Evolutionary conservation across 805 yeast genomes (phyloP), one percentile per base, ranked within the genome.

Genomic region (Wickerhamiella lipophila): DNA sequence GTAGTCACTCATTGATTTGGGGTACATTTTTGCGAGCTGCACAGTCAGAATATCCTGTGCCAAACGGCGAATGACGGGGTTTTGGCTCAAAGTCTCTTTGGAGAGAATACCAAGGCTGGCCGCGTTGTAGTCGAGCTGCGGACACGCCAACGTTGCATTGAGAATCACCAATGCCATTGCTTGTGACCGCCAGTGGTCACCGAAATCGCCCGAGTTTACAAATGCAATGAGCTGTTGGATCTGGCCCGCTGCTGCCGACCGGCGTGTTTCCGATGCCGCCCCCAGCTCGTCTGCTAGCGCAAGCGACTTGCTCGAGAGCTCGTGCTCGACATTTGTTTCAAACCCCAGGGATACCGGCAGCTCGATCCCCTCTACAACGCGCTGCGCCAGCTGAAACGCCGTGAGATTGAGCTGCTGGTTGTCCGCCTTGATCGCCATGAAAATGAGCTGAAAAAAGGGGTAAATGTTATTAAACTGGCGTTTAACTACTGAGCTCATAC

Each of bases 41-140:
- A 74, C 70, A 1, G 79, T 68, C 26, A 82, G 59, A 16, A 86
- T 81, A 46, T 74, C 76, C 51, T 79, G 64, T 16, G 83, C 79
- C 32, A 76, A 61, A 49, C 78, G 71, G 1, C 83, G 69, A 41
- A 84, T 64, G 1, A 72, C 64, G 0, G 95, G 95, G 61, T 85
- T 94, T 19, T 76, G 51, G 46, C 54, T 50, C 18, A 62, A 58
- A 42, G 53, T 52, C 4, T 62, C 64, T 6, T 51, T 47, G 18
- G 56, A 25, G 11, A 61, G 52, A 29, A 40, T 32, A 1, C 21
- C 30, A 11, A 61, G 41, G 6, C 53, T 48, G 2, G 39, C 32
- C 1, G 51, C 41, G 18, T 53, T 36, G n/a, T 52, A 18, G 3
- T 55, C 52, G 43, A 58, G 36, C 21, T 54, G 58, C 3, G 62